Evolutionary conservation across 805 yeast species (phyloP), one percentile per base, ranked within the genome.

Genomic region (Nakazawaea molendinolei): DNA sequence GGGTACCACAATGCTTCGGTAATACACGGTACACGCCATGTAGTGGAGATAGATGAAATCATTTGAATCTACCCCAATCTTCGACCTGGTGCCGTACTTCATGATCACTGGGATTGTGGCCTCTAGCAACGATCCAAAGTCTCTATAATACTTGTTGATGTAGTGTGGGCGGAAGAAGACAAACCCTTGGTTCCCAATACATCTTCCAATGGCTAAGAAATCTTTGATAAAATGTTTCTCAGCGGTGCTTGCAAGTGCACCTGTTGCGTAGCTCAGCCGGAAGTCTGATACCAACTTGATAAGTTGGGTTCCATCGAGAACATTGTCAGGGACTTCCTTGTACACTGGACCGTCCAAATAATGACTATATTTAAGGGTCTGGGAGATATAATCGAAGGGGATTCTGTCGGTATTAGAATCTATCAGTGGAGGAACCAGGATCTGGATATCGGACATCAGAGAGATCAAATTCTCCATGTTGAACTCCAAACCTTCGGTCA

Each of bases 351-450:
- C 38, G n/a, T 29, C 36, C 13, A 40, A 40, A 21, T 24, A 40
- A 23, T 36, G 29, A 3, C 14, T 7, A 20, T 31, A 31, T 21
- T 32, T 28, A 7, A 40, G 4, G 7, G 40, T 26, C 6, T 32
- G 28, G 5, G 43, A 28, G 10, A 40, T 14, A 16, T 32, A 40
- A 3, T 22, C n/a, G 16, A 33, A 36, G n/a, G 43, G 38, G 9
- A 29, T 35, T 9, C 9, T 8, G 2, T 25, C 9, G 17, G 26
- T 24, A 19, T 37, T 32, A 3, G 23, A 31, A 20, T 23, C 21
- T 8, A 31, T 7, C n/a, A 15, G 23, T 7, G 31, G 21, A 10
- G 15, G 20, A 4, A n/a, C 16, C 17, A 31, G 26, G 4, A 36
- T 19, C 3, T 36, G 28, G 12, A 36, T 17, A 21, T 31, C 28